Conservation (phyloP, 108 stramenopile species). For the Epithemia pelagica region DNA sequence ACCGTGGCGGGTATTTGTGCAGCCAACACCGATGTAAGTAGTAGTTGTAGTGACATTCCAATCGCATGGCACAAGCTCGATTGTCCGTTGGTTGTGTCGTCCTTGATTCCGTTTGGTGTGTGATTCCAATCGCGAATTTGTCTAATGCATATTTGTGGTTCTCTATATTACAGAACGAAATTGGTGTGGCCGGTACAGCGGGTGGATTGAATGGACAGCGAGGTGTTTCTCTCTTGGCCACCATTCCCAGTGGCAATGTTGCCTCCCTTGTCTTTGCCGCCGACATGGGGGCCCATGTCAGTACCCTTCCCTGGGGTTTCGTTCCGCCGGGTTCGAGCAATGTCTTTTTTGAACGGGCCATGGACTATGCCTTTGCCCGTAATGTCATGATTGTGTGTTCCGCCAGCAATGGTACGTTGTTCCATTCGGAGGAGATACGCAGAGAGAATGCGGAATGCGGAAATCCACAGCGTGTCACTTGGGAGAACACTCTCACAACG, state of each 20-base stretch:
- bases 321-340: no score
- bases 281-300: not conserved
- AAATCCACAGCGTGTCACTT: no score
- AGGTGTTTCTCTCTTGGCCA: not conserved
- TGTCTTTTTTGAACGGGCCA: not conserved
- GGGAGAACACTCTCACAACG: no score
- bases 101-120: not conserved
- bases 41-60: no score
- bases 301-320: not conserved
- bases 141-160: not conserved
- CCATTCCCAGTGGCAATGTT: not conserved
- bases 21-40: not conserved
- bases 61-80: no score
- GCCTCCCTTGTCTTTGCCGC: not conserved
- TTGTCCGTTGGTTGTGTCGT: not conserved
- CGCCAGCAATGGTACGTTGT: not conserved
- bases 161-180: not conserved
- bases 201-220: not conserved
- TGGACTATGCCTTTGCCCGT: not conserved
- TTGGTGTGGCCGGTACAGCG: not conserved
- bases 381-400: not conserved
- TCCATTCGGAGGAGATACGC: no score
- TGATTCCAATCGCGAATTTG: not conserved
- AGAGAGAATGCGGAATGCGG: no score
- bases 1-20: not conserved